Evolutionary conservation across 1,284 basidiomycete species (phyloP), one percentile per base, ranked within the genome.

Genomic region (Amylostereum areolatum): DNA sequence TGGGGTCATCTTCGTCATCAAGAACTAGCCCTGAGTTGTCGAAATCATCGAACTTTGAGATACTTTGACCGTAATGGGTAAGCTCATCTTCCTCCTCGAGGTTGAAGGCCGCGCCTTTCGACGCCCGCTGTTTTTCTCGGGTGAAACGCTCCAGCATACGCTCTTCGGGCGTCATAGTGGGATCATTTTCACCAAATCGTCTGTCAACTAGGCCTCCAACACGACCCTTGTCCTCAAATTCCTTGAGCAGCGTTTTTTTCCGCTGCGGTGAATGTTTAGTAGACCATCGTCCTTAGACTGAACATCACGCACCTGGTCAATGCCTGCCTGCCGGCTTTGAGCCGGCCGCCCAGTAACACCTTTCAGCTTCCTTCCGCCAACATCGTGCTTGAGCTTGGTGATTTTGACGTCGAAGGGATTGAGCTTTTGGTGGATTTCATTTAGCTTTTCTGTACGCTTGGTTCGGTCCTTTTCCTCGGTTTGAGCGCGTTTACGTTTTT

Each of bases 121-220:
- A 86, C 24, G 81, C 72, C 11, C 85, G 76, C 62, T 93, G 89
- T 53, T 90, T 74, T 66, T 98, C 96, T 53, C 81, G 80, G 4
- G 94, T 98, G 66, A 97, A 99, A 34, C 97, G 86, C 68, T 97
- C 94, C 29, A 99, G 78, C 86, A 98, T 98, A 56, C 93, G 89
- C 60, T 99, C 96, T 65, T 99, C 97, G 12, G 93, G 75, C 8
- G 88, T 87, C 78, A 99, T 83, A 8, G 82, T 80, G 2, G 94
- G 85, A 59, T 99, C 85, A 59, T 90, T 87, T 78, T 99, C 97
- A 70, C 97, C 97, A 60, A 99, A 97, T 36, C 97, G 87, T 49
- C 92, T 81, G 68, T 99, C 97, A 48, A 96, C 72, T 56, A 99
- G 88, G 4, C 92, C 90, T 8, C 95, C 94, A 10, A 87, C 83